These are phyloP conservation scores for Ichthyophonus hoferi DNA, from an alignment of 208 protist genomes.

Conservation along the genomic window DNA sequence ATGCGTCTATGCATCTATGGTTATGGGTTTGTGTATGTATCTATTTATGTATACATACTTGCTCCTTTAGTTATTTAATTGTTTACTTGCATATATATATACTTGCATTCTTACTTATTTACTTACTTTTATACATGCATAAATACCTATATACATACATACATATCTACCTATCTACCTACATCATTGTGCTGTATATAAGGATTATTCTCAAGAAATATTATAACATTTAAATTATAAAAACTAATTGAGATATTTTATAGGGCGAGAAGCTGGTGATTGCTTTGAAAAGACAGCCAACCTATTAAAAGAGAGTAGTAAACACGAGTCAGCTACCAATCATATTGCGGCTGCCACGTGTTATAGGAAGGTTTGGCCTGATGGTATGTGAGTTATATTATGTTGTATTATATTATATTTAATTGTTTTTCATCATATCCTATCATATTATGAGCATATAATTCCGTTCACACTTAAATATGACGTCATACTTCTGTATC, in stretches of 20 bases:
- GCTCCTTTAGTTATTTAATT: not conserved
- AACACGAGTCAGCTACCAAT: conserved; percentile 9
- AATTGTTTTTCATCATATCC: too few relatives aligned
- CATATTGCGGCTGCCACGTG: not conserved
- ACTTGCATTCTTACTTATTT: not conserved
- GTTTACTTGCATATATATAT: not conserved
- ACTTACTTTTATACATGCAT: not conserved
- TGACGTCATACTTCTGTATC: too few relatives aligned
- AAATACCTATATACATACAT: not conserved
- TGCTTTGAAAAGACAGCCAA: not conserved
- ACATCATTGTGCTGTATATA: too few relatives aligned
- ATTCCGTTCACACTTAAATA: too few relatives aligned
- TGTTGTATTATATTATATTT: too few relatives aligned
- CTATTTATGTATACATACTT: not conserved
- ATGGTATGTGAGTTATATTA: too few relatives aligned
- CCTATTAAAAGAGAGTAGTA: not conserved
- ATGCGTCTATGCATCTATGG: not conserved
- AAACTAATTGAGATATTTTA: too few relatives aligned
- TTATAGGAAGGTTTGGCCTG: conserved; percentile 11
- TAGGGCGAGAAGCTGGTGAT: conserved; percentile 15
- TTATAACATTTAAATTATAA: not conserved
- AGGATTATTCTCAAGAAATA: not conserved
- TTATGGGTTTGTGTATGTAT: too few relatives aligned
- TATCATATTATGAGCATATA: too few relatives aligned
- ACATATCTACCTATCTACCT: not conserved